These are phyloP conservation scores for Platanus orientalis DNA, from an alignment of 164 flowering plant genomes.

Conservation along the genomic window DNA sequence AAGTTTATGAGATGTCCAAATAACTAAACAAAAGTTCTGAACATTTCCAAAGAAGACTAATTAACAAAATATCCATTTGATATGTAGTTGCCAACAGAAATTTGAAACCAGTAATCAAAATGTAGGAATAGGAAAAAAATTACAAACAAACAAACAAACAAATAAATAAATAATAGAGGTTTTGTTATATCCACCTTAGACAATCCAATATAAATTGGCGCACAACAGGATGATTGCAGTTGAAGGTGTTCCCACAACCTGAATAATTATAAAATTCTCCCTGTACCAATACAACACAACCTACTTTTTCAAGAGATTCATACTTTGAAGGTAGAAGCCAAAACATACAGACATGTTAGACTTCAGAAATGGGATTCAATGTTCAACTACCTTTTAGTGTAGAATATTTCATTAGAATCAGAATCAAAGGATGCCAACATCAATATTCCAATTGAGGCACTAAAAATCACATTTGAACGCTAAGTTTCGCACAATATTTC, in stretches of 20 bases:
- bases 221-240: slow-evolving; percentile 93
- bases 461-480: too few relatives aligned
- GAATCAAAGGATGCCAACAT: too few relatives aligned
- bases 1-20: too few relatives aligned
- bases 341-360: not conserved
- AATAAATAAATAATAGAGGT: not conserved
- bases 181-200: slow-evolving; percentile 50
- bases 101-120: not conserved
- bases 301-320: slow-evolving; percentile 2
- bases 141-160: not conserved
- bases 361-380: not conserved
- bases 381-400: not conserved
- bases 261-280: slow-evolving; percentile 96
- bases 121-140: not conserved
- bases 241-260: slow-evolving; percentile 96
- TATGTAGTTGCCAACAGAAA: too few relatives aligned
- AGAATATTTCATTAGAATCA: too few relatives aligned
- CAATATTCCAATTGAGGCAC: too few relatives aligned
- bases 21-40: too few relatives aligned
- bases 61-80: too few relatives aligned
- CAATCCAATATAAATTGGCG: slow-evolving; percentile 87
- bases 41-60: too few relatives aligned
- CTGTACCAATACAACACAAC: slow-evolving; percentile 34
- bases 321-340: not conserved
- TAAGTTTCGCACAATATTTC: too few relatives aligned